Base-by-base conservation (phyloP, 2,329 filamentous ascomycete genomes). In the Neurospora crassa region DNA sequence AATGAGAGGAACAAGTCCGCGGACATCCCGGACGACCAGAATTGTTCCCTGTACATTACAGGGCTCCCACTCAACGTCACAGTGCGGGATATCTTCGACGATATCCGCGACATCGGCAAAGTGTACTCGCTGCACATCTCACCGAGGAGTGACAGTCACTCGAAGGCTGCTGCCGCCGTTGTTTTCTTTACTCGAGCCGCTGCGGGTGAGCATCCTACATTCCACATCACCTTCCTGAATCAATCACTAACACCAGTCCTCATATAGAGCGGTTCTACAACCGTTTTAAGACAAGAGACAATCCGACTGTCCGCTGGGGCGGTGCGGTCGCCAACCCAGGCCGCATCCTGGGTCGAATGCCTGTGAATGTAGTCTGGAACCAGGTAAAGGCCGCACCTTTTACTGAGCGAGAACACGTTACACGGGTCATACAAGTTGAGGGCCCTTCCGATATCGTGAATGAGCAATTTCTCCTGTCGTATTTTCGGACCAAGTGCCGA, bases 41-140 rank as follows among this genome's bases (percentile, higher is more conserved):
- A 87, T 76, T 86, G 85, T 41, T 81, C 84, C 0, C 78, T 88
- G 1, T 88, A 85, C 83, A 74, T 89, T 37, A 85, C 83, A 1
- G 84, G 85, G 68, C 80, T 89, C 0, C 84, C 86, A 0, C 79
- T 83, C 0, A 73, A 80, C 69, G 77, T 84, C 59, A 82, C 79
- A 1, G 80, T 83, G 53, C 74, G 77, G 37, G 79, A 83, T 74
- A 83, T 88, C 1, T 82, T 88, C 1, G 71, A 75, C 1, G 73
- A 79, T 2, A 82, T 88, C 63, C 80, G 81, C 12, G 75, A 80
- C 72, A 78, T 83, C 40, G 87, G 87, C 2, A 85, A 87, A 70
- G 78, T 88, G 12, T 88, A 80, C 75, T 84, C 84, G 67, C 80
- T 80, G 1, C 84, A 84, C 71, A 84, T 89, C 79, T 88, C 87